phyloP scores from a whole-genome alignment of 2,329 filamentous ascomycete species.

The Colletotrichum lupini region DNA sequence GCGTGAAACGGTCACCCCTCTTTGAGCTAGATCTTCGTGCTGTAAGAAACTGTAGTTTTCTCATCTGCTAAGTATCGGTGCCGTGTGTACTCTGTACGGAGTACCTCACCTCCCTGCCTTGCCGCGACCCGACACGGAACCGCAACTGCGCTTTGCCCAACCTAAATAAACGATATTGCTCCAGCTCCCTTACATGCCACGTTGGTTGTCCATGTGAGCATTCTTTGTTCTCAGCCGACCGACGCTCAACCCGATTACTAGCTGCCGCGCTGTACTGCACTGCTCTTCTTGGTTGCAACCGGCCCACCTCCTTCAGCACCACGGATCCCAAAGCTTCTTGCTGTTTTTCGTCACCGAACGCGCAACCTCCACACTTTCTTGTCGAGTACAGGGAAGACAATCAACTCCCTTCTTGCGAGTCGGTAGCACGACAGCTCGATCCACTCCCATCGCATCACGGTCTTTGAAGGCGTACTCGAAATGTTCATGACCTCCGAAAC shows the following conservation, averaged over 20 bases:
- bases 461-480: neutral
- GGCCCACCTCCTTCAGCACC: neutral
- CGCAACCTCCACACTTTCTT: neutral
- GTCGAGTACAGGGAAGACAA: neutral
- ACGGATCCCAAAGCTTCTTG: neutral
- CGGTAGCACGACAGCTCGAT: neutral
- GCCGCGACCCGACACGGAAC: slow-evolving; percentile 4
- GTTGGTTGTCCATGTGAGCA: neutral
- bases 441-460: neutral
- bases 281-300: neutral
- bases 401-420: neutral
- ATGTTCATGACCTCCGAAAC: slow-evolving; percentile 17
- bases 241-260: neutral
- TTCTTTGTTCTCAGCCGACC: neutral
- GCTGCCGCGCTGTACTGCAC: neutral
- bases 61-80: too few species aligned
- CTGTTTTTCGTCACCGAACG: neutral
- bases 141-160: neutral
- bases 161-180: slow-evolving; percentile 11
- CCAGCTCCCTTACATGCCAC: slow-evolving; percentile 30
- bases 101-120: neutral
- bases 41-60: too few species aligned
- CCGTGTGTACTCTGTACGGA: neutral
- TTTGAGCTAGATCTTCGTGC: too few species aligned
- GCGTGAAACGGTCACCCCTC: too few species aligned